Evolutionary conservation across 1,139 yeast species (phyloP).

Genomic region (Hyphopichia pseudoburtonii): DNA sequence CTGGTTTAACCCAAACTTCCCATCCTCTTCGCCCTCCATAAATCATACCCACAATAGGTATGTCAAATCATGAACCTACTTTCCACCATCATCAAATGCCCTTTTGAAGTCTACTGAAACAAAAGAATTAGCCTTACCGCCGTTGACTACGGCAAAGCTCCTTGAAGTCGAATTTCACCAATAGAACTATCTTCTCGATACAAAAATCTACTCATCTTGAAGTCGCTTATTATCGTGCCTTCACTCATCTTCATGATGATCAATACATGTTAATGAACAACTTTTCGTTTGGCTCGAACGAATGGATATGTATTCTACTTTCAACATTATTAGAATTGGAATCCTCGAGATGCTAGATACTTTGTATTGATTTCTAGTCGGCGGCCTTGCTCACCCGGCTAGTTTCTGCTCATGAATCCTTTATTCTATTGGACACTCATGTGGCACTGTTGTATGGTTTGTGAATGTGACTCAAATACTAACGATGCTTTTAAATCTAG

Average conservation of each 20-base stretch:
- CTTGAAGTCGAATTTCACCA: too few species aligned
- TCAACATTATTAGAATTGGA: slow-evolving; percentile 16
- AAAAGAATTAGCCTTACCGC: too few species aligned
- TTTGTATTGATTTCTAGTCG: slow-evolving; percentile 12
- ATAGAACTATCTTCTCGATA: slow-evolving; percentile 5
- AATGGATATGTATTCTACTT: slow-evolving; percentile 10
- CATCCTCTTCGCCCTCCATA: too few species aligned
- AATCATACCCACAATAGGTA: neutral
- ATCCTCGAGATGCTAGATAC: slow-evolving; percentile 32
- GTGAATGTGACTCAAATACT: slow-evolving; percentile 7
- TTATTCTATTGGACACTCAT: slow-evolving; percentile 36
- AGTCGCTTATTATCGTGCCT: slow-evolving; percentile 9
- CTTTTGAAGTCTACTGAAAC: neutral
- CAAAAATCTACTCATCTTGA: slow-evolving; percentile 19
- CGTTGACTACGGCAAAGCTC: too few species aligned
- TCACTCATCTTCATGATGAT: neutral
- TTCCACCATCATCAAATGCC: neutral
- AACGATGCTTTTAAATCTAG: slow-evolving; percentile 7
- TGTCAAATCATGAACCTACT: neutral
- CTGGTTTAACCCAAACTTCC: too few species aligned
- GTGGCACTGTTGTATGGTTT: slow-evolving; percentile 20
- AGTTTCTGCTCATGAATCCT: slow-evolving; percentile 35
- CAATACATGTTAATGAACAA: neutral
- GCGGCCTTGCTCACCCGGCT: slow-evolving; percentile 1
- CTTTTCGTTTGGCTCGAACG: slow-evolving; percentile 5